These are phyloP conservation scores for Didymella sp. DNA, from an alignment of 2,329 filamentous ascomycete species.

Conservation along the genomic window DNA sequence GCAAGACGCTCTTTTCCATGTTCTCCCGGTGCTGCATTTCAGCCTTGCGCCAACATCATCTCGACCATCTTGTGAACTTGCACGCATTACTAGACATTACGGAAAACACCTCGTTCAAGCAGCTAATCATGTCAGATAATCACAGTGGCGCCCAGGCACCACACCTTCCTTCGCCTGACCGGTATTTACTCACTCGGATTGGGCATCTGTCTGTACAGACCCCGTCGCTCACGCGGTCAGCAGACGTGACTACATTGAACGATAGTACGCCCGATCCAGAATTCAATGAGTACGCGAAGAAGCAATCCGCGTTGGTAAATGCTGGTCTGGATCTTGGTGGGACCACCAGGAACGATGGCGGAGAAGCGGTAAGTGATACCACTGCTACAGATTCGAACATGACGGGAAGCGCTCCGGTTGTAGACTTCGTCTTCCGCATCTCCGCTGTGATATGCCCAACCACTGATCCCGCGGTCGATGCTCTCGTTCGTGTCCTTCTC, in stretches of 20 bases:
- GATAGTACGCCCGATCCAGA: slow-evolving; percentile 9
- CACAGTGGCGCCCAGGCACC: background rate
- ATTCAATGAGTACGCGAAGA: slow-evolving; percentile 23
- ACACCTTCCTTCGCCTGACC: background rate
- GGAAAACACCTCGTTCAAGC: background rate
- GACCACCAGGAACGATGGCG: background rate
- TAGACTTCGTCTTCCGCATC: slow-evolving; percentile 12
- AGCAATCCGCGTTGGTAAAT: slow-evolving; percentile 24
- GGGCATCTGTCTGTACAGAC: background rate
- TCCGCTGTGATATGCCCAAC: background rate
- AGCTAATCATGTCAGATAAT: background rate
- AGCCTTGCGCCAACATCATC: background rate
- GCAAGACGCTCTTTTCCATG: background rate
- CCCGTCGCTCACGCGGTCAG: background rate
- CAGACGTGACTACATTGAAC: background rate
- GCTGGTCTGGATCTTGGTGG: slow-evolving; percentile 9
- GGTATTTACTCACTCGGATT: background rate
- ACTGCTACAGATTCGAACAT: background rate
- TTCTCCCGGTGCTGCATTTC: background rate
- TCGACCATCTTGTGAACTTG: background rate
- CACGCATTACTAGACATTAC: background rate
- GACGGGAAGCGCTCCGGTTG: background rate
- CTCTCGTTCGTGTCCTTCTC: slow-evolving; percentile 18
- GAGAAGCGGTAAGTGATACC: background rate
- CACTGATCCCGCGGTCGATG: background rate